These are phyloP conservation scores for Solanum chilense DNA, from an alignment of 257 asterid species.

Conservation along the genomic window DNA sequence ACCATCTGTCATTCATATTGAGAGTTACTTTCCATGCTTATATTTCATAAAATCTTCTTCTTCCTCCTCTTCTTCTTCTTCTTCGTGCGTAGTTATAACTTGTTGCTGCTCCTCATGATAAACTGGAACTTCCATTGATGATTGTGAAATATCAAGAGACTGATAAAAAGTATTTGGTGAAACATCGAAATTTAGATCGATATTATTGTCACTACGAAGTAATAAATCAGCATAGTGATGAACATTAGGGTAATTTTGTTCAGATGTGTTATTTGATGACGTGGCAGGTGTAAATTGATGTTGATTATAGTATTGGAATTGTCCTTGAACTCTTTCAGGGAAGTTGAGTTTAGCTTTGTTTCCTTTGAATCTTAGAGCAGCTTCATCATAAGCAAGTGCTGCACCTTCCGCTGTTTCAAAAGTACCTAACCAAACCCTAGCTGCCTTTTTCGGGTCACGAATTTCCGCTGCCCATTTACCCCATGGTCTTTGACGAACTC, in stretches of 20 bases:
- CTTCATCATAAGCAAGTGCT: slow-evolving; percentile 74
- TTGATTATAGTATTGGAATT: slow-evolving; percentile 16
- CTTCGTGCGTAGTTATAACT: neutral
- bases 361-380: slow-evolving; percentile 77
- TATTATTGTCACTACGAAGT: slow-evolving; percentile 3
- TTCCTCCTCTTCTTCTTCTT: neutral
- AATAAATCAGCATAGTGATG: slow-evolving; percentile 25
- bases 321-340: slow-evolving; percentile 67
- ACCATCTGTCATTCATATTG: no score
- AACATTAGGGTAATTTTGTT: neutral
- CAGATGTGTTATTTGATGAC: neutral
- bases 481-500: slow-evolving; percentile 87
- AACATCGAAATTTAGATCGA: neutral
- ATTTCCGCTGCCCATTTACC: slow-evolving; percentile 93
- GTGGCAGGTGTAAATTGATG: neutral
- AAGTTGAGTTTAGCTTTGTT: slow-evolving; percentile 84
- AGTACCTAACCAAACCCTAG: slow-evolving; percentile 81
- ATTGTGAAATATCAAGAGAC: slow-evolving; percentile 5
- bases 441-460: slow-evolving; percentile 76
- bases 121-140: neutral
- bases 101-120: neutral
- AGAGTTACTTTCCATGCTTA: neutral
- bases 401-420: slow-evolving; percentile 73
- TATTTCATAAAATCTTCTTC: neutral
- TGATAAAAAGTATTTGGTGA: neutral